Base-by-base conservation (phyloP, 2,329 filamentous ascomycete genomes). In the Hawksworthiomyces lignivorus region DNA sequence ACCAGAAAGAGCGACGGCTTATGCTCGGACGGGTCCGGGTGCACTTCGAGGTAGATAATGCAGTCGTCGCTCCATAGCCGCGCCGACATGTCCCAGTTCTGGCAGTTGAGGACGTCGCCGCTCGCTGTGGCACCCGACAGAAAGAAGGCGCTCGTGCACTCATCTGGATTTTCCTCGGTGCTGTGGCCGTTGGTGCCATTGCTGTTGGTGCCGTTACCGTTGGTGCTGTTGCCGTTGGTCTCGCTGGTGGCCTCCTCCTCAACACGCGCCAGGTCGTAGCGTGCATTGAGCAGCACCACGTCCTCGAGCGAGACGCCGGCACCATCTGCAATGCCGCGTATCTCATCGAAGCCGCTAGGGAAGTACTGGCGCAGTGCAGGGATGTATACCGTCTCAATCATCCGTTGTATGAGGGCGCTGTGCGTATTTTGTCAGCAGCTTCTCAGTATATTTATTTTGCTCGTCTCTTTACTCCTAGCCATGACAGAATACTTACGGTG, bases 1-100 rank as follows among this genome's bases (percentile, higher is more conserved):
- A 58, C 28, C 20, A 54, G 39, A 33, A 59, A 51, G 19, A 58
- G 44, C 28, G 47, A 47, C 8, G 51, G 48, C 19, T 42, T 24
- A 7, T 48, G 28, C 36, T 53, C 53, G 1, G 42, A 46, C 0
- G 45, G 29, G 17, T 48, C 33, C 5, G 46, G 47, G 15, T 48
- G 50, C 14, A 56, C 47, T 48, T 59, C 54, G 22, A 60, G 52
- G 33, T 52, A 50, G 39, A 59, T 50, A 18, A 47, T 33, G 52
- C 41, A n/a, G 44, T 56, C 50, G 12, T 51, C 20, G 19, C 52
- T 36, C 17, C 39, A 48, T 10, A 57, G 43, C 8, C 42, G 45
- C 12, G 42, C 39, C 1, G 44, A 46, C 48, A 56, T 53, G 41
- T 39, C 45, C 46, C 47, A 49, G 24, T 50, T 47, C 17, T 51